phyloP scores from a whole-genome alignment of 768 basidiomycete genomes.

The Amanita exitialis region DNA sequence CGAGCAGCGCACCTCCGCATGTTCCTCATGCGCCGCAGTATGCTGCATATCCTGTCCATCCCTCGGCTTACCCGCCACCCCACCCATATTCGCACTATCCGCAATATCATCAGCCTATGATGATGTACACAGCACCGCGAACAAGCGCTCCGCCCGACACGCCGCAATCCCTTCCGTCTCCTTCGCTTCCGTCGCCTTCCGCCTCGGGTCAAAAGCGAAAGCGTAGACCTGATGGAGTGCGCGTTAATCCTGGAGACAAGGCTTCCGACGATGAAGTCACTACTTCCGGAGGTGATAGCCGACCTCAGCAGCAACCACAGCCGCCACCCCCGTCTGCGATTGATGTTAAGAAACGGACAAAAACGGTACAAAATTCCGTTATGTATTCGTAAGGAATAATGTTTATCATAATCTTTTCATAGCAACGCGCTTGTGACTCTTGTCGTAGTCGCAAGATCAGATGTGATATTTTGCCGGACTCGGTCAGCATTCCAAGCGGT shows the following conservation, averaged over 20 bases:
- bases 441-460: slow-evolving; percentile 89
- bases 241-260: slow-evolving; percentile 33
- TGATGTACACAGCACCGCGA: slow-evolving; percentile 52
- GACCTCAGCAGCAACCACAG: slow-evolving; percentile 19
- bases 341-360: slow-evolving; percentile 81
- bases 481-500: slow-evolving; percentile 18
- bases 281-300: slow-evolving; percentile 37
- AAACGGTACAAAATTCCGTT: slow-evolving; percentile 45
- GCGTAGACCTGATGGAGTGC: slow-evolving; percentile 35
- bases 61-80: slow-evolving; percentile 38
- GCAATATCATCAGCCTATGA: slow-evolving; percentile 59
- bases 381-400: slow-evolving; percentile 8
- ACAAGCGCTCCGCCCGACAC: slow-evolving; percentile 23
- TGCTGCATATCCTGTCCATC: slow-evolving; percentile 43
- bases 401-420: slow-evolving; percentile 3
- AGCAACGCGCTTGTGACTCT: slow-evolving; percentile 81
- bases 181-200: slow-evolving; percentile 19
- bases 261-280: slow-evolving; percentile 53
- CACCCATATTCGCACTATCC: slow-evolving; percentile 51
- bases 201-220: slow-evolving; percentile 50
- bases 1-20: slow-evolving; percentile 27
- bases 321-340: slow-evolving; percentile 19
- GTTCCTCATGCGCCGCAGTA: slow-evolving; percentile 33
- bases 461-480: slow-evolving; percentile 80
- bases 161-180: slow-evolving; percentile 25